Evolutionary conservation across 2,329 filamentous ascomycete species (phyloP).

Genomic region (Penicillium oxalicum): DNA sequence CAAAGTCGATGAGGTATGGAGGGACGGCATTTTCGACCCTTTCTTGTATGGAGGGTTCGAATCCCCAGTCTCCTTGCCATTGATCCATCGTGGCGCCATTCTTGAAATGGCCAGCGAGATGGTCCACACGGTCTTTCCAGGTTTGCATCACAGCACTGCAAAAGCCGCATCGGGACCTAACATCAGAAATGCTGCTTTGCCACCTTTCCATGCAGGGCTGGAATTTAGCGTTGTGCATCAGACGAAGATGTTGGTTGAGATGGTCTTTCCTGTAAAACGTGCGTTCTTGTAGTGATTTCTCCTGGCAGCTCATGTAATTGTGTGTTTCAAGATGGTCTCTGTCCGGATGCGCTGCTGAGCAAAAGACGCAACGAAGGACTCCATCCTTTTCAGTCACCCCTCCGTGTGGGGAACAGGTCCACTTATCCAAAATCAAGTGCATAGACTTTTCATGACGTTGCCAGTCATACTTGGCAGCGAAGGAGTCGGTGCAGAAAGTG

Average conservation of each 20-base stretch:
- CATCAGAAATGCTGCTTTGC: slow-evolving; percentile 51
- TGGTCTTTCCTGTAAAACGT: slow-evolving; percentile 61
- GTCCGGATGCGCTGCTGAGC: slow-evolving; percentile 49
- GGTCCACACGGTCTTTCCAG: slow-evolving; percentile 42
- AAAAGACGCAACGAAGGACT: slow-evolving; percentile 54
- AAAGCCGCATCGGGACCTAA: slow-evolving; percentile 47
- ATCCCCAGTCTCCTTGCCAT: slow-evolving; percentile 40
- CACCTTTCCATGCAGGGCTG: slow-evolving; percentile 52
- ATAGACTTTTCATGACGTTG: slow-evolving; percentile 54
- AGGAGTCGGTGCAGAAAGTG: slow-evolving; percentile 54
- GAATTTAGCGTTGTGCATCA: slow-evolving; percentile 56
- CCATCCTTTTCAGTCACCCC: slow-evolving; percentile 48
- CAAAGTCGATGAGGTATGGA: slow-evolving; percentile 33
- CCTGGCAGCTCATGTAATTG: slow-evolving; percentile 54
- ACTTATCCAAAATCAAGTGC: slow-evolving; percentile 52
- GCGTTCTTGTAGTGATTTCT: slow-evolving; percentile 54
- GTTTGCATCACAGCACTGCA: slow-evolving; percentile 37
- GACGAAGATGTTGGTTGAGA: slow-evolving; percentile 54
- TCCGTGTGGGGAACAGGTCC: slow-evolving; percentile 56
- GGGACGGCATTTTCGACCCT: slow-evolving; percentile 35
- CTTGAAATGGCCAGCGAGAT: slow-evolving; percentile 38
- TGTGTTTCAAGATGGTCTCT: slow-evolving; percentile 54
- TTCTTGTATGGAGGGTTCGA: slow-evolving; percentile 32
- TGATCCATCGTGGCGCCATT: slow-evolving; percentile 34
- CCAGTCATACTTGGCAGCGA: slow-evolving; percentile 55